Conservation (phyloP, 1,284 basidiomycete genomes). For the Gastroboletus turbinatus region DNA sequence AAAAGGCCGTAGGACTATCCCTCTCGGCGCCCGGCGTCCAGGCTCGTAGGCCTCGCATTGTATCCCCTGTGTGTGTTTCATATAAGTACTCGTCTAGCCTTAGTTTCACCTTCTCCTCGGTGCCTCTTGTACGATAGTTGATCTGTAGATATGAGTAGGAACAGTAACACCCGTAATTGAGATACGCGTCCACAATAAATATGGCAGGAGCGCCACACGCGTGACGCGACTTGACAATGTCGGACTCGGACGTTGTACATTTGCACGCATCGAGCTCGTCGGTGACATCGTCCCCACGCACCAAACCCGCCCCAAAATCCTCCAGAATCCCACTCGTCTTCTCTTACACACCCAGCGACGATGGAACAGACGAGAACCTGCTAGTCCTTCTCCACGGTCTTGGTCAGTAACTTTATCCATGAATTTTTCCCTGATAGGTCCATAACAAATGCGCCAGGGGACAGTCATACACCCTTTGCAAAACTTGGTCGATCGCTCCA, state of each 20-base stretch:
- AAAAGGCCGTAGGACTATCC: not conserved
- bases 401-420: constrained; percentile 46
- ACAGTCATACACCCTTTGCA: constrained; percentile 76
- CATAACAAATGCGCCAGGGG: constrained; percentile 50
- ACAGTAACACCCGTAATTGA: not conserved
- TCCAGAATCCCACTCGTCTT: constrained; percentile 55
- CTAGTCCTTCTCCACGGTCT: constrained; percentile 86
- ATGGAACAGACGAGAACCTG: constrained; percentile 85
- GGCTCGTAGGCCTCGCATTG: not conserved
- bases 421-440: not conserved
- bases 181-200: not conserved
- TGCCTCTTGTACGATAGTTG: not conserved
- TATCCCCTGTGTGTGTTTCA: not conserved
- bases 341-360: constrained; percentile 65
- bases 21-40: not conserved
- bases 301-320: constrained; percentile 52
- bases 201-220: not conserved
- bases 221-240: constrained; percentile 13
- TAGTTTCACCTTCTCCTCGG: not conserved
- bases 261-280: constrained; percentile 15
- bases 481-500: constrained; percentile 72
- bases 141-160: not conserved
- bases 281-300: constrained; percentile 31
- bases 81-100: not conserved
- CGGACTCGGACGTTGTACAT: constrained; percentile 21